Conservation (phyloP, 2,329 filamentous ascomycete species). For the Chrysoporthe puriensis region DNA sequence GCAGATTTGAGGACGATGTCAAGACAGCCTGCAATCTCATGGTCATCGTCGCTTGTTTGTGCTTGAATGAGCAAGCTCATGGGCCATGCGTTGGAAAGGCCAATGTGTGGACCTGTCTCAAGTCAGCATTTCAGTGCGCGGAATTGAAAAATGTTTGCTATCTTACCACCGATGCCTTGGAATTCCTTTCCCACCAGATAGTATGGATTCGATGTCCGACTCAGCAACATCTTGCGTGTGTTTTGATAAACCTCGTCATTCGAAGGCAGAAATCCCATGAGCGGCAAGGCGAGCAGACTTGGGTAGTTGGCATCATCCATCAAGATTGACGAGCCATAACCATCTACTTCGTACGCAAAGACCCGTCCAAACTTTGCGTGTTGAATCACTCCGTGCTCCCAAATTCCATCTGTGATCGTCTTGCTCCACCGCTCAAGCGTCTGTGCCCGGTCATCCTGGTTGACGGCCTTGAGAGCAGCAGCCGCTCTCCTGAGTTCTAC, state of each 20-base stretch:
- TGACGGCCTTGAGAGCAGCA: constrained; percentile 65
- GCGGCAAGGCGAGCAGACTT: constrained; percentile 75
- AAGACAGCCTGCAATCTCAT: constrained; percentile 77
- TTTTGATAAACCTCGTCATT: constrained; percentile 80
- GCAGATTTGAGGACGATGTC: constrained; percentile 75
- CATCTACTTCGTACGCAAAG: constrained; percentile 87
- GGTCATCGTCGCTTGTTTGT: constrained; percentile 82
- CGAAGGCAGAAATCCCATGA: constrained; percentile 72
- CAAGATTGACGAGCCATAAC: constrained; percentile 78
- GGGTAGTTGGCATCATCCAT: constrained; percentile 93
- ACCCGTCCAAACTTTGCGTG: constrained; percentile 77
- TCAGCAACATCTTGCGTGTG: constrained; percentile 77
- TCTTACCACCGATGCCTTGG: constrained; percentile 81
- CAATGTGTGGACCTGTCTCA: constrained; percentile 66
- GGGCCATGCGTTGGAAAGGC: constrained; percentile 90
- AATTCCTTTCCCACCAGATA: constrained; percentile 79
- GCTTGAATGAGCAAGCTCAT: constrained; percentile 93
- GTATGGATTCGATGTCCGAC: constrained; percentile 82
- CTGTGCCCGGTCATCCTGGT: constrained; percentile 56
- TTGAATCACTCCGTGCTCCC: constrained; percentile 79
- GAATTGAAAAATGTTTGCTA: not conserved
- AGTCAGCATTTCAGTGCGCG: constrained; percentile 20
- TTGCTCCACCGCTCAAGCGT: constrained; percentile 62
- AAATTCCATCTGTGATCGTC: constrained; percentile 74
- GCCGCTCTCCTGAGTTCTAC: constrained; percentile 81